Conservation (phyloP, 441 rosid genomes). For the Erodium trifolium region DNA sequence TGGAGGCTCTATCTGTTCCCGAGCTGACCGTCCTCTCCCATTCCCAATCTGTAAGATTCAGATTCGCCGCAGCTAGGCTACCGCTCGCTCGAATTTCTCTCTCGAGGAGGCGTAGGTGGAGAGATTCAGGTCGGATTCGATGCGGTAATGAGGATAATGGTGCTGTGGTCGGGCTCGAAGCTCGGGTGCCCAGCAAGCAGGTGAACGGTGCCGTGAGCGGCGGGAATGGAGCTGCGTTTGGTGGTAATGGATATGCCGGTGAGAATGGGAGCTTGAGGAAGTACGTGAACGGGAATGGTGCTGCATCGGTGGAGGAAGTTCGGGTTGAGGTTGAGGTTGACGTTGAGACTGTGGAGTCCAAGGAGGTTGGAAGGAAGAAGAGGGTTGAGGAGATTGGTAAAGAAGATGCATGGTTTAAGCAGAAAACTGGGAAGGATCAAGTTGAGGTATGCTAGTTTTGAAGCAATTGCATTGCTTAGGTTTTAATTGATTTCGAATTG, state of each 20-base stretch:
- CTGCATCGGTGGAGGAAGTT: too few relatives aligned
- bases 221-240: slow-evolving; percentile 22
- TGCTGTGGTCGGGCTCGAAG: slow-evolving; percentile 39
- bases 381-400: slow-evolving; percentile 87
- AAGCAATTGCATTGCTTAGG: not conserved
- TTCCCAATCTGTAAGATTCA: slow-evolving; percentile 22
- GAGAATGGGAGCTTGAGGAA: slow-evolving; percentile 50
- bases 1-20: slow-evolving; percentile 31
- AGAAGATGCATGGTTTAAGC: slow-evolving; percentile 96
- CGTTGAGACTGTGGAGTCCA: slow-evolving; percentile 19
- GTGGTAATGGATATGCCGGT: slow-evolving; percentile 8
- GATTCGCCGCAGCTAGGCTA: slow-evolving; percentile 7
- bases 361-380: slow-evolving; percentile 59
- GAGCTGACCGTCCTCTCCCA: slow-evolving; percentile 43
- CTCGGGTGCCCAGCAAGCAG: slow-evolving; percentile 31
- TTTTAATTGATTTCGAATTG: too few relatives aligned
- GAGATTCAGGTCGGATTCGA: not conserved
- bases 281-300: slow-evolving; percentile 53
- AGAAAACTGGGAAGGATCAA: slow-evolving; percentile 25
- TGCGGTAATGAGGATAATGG: slow-evolving; percentile 34
- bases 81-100: slow-evolving; percentile 18
- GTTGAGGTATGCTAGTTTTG: slow-evolving; percentile 42
- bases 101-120: slow-evolving; percentile 11
- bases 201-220: slow-evolving; percentile 18
- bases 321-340: not conserved